Percentiles rank a stretch among this genome's conserved stretches.
phyloP scores from a whole-genome alignment of 306 rosid species.

The Dryas drummondii region DNA sequence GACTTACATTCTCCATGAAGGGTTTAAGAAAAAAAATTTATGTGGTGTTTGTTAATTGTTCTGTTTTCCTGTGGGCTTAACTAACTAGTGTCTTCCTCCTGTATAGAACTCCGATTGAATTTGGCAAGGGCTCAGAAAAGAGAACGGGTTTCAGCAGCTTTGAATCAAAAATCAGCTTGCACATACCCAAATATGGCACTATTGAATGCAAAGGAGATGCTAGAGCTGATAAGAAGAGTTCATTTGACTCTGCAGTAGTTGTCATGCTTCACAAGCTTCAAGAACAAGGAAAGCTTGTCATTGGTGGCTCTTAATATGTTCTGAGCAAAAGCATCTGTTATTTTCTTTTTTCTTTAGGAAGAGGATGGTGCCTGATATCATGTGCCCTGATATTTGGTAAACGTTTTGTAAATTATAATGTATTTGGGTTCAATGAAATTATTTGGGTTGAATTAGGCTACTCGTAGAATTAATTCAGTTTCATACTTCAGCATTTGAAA shows the following conservation, averaged over 20 bases:
- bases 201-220: slow-evolving; percentile 69
- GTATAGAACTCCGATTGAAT: slow-evolving; percentile 50
- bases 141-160: slow-evolving; percentile 51
- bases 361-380: too few species aligned
- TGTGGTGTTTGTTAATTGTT: background rate
- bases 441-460: background rate
- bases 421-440: background rate
- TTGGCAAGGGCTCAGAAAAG: slow-evolving; percentile 51
- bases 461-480: too few species aligned
- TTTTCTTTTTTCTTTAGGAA: too few species aligned
- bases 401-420: background rate
- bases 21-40: too few species aligned
- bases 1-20: too few species aligned
- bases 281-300: slow-evolving; percentile 44
- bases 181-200: slow-evolving; percentile 51
- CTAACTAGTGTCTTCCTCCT: slow-evolving; percentile 16
- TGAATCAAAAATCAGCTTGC: slow-evolving; percentile 49
- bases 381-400: background rate
- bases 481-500: too few species aligned
- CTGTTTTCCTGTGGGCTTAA: background rate
- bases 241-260: slow-evolving; percentile 70
- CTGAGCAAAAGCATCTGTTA: too few species aligned
- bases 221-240: slow-evolving; percentile 75
- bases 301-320: slow-evolving; percentile 8
- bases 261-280: slow-evolving; percentile 60